Percentiles rank a stretch among this genome's conserved stretches.
These are phyloP conservation scores for Aspergillus nanangensis DNA, from an alignment of 495 filamentous ascomycete genomes.

Conservation along the genomic window DNA sequence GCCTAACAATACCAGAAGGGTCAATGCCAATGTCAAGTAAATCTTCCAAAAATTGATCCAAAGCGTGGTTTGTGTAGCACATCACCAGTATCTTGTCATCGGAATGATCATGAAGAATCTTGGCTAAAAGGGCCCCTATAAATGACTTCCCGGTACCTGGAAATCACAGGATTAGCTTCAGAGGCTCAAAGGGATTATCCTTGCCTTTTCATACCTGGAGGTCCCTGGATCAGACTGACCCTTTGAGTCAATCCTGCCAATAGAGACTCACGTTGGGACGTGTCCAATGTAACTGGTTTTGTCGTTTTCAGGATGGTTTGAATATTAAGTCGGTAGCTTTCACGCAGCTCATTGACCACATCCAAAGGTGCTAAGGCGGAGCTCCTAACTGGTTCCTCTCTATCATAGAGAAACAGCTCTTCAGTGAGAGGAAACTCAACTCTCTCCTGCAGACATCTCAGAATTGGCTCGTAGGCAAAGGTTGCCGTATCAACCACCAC, in stretches of 20 bases:
- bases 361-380: no score
- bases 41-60: slow-evolving; percentile 73
- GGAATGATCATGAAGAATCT: slow-evolving; percentile 50
- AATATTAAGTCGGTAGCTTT: slow-evolving; percentile 11
- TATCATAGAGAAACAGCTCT: no score
- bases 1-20: slow-evolving; percentile 50
- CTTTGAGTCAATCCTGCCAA: slow-evolving; percentile 46
- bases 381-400: no score
- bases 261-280: slow-evolving; percentile 56
- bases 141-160: slow-evolving; percentile 81
- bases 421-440: slow-evolving; percentile 52
- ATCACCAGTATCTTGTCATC: slow-evolving; percentile 56
- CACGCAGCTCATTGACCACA: slow-evolving; percentile 44
- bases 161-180: background rate
- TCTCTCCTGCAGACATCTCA: slow-evolving; percentile 55
- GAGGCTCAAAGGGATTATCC: background rate
- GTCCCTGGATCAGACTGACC: slow-evolving; percentile 69
- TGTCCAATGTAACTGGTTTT: slow-evolving; percentile 44
- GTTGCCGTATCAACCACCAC: slow-evolving; percentile 60
- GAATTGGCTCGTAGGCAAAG: slow-evolving; percentile 70
- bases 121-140: slow-evolving; percentile 64
- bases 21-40: slow-evolving; percentile 60
- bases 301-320: slow-evolving; percentile 23
- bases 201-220: slow-evolving; percentile 53
- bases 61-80: slow-evolving; percentile 66